Conservation (phyloP, 768 basidiomycete species). For the Cantharellus anzutake region DNA sequence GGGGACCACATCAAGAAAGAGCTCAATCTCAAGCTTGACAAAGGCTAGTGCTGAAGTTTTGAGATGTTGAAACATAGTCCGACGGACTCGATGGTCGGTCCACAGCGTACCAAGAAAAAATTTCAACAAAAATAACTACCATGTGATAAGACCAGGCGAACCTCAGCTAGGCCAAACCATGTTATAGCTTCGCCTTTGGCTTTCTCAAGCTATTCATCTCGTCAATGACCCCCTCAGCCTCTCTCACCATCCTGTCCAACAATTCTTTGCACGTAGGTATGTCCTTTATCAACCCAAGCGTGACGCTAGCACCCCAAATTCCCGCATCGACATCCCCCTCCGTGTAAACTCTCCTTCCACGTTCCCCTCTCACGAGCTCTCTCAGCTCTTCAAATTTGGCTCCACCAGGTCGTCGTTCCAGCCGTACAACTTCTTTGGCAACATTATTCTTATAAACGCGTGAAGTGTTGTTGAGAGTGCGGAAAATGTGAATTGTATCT, state of each 20-base stretch:
- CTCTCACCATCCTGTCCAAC: conserved; percentile 46
- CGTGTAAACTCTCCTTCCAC: conserved; percentile 43
- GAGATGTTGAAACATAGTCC: too few relatives aligned
- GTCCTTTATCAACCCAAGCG: conserved; percentile 43
- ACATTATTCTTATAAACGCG: conserved; percentile 80
- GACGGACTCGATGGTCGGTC: too few relatives aligned
- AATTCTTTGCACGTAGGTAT: conserved; percentile 66
- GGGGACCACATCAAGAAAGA: conserved; percentile 69
- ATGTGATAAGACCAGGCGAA: neutral
- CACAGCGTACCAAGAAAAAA: too few relatives aligned
- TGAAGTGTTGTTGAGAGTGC: conserved; percentile 65
- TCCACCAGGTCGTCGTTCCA: conserved; percentile 65
- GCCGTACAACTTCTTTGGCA: conserved; percentile 61
- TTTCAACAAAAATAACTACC: too few relatives aligned
- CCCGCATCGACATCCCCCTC: conserved; percentile 73
- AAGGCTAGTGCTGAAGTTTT: too few relatives aligned
- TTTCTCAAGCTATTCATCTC: conserved; percentile 20
- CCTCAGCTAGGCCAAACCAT: neutral
- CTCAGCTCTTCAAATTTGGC: conserved; percentile 75
- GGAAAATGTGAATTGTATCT: conserved; percentile 62
- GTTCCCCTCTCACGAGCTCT: conserved; percentile 26
- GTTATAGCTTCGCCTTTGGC: conserved; percentile 10
- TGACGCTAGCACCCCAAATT: conserved; percentile 40
- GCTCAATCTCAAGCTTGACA: conserved; percentile 74
- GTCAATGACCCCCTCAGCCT: conserved; percentile 49